phyloP scores from a whole-genome alignment of 495 filamentous ascomycete genomes.

The Penicillium maclennaniae region DNA sequence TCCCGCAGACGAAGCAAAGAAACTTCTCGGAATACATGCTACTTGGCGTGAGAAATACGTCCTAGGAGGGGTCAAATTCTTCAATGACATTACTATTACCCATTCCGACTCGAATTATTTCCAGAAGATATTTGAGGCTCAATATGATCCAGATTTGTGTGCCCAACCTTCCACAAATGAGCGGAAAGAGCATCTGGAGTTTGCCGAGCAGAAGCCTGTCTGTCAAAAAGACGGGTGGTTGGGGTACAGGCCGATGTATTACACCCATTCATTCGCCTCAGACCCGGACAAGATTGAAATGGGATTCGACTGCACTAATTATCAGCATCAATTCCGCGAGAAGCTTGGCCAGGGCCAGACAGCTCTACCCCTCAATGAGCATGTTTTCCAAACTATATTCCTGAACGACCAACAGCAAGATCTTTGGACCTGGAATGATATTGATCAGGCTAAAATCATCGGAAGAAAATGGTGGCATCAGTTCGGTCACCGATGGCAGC shows the following conservation, averaged over 20 bases:
- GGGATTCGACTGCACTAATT: conserved; percentile 82
- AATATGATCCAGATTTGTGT: conserved; percentile 52
- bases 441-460: conserved; percentile 66
- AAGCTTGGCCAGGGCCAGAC: conserved; percentile 35
- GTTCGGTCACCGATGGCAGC: conserved; percentile 75
- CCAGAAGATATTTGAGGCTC: conserved; percentile 69
- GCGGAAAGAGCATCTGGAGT: conserved; percentile 49
- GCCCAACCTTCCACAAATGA: conserved; percentile 44
- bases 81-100: conserved; percentile 80
- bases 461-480: conserved; percentile 81
- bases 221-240: conserved; percentile 35
- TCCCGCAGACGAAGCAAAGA: conserved; percentile 66
- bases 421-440: conserved; percentile 70
- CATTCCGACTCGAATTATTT: conserved; percentile 76
- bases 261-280: conserved; percentile 62
- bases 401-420: conserved; percentile 63
- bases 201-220: conserved; percentile 42
- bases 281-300: conserved; percentile 74
- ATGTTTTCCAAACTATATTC: conserved; percentile 84
- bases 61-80: conserved; percentile 72
- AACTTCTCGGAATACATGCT: conserved; percentile 58
- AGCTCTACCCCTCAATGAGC: conserved; percentile 48
- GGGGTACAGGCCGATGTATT: conserved; percentile 78
- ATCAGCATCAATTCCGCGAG: conserved; percentile 75
- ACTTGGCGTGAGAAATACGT: conserved; percentile 63